Conservation (phyloP, 2,329 filamentous ascomycete species). For the Arthroderma sp. region DNA sequence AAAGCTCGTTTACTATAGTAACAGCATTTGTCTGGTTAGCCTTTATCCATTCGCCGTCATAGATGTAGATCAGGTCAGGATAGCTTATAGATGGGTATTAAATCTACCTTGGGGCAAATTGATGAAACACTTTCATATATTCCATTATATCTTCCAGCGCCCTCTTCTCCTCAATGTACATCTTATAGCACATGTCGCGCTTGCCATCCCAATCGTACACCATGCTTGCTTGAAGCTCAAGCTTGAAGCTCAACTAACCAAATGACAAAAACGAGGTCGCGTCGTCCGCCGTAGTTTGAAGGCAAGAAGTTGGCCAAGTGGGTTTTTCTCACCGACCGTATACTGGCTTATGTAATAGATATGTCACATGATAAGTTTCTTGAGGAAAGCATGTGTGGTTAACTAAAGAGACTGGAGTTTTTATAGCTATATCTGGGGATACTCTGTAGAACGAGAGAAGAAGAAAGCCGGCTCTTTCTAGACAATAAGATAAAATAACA, state of each 20-base stretch:
- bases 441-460: too few species aligned
- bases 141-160: constrained; percentile 62
- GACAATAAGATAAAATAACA: too few species aligned
- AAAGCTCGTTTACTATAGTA: constrained; percentile 57
- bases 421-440: too few species aligned
- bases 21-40: not conserved
- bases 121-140: constrained; percentile 50
- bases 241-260: too few species aligned
- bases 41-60: not conserved
- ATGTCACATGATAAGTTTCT: too few species aligned
- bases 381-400: too few species aligned
- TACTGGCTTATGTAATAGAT: too few species aligned
- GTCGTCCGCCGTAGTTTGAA: constrained; percentile 9
- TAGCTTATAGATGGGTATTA: not conserved
- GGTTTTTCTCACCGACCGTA: not conserved
- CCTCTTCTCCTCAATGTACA: constrained; percentile 66
- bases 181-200: constrained; percentile 49
- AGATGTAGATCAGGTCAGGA: not conserved
- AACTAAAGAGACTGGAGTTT: too few species aligned
- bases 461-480: too few species aligned
- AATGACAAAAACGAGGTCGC: not conserved
- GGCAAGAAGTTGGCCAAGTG: not conserved
- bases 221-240: constrained; percentile 16
- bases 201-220: constrained; percentile 57
- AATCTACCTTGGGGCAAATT: constrained; percentile 57